Percentiles rank a stretch among this genome's conserved stretches.
phyloP scores from a whole-genome alignment of 257 asterid genomes.

The Nicotiana noctiflora region DNA sequence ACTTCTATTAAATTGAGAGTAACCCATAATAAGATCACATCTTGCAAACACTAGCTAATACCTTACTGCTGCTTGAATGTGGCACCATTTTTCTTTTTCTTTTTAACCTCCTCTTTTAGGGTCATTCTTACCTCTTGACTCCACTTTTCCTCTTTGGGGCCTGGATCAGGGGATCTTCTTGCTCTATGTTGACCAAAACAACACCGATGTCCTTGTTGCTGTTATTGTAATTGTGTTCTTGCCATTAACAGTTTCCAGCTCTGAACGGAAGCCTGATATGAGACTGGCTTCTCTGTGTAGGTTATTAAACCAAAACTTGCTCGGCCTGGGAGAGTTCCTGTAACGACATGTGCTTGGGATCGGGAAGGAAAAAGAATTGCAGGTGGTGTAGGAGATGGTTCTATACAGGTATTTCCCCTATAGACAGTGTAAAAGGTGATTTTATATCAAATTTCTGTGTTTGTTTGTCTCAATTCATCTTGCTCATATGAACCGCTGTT shows the following conservation, averaged over 20 bases:
- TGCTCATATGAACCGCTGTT: not conserved
- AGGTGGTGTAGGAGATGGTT: constrained; percentile 93
- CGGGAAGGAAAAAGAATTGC: constrained; percentile 82
- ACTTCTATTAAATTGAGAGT: not conserved
- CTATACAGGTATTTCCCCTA: constrained; percentile 60
- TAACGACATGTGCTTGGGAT: constrained; percentile 91
- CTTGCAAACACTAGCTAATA: not conserved
- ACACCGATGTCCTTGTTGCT: not conserved
- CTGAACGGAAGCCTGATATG: constrained; percentile 15
- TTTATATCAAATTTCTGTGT: not conserved
- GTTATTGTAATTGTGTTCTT: not conserved
- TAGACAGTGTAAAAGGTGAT: not conserved
- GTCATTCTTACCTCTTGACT: not conserved
- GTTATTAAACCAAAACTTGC: constrained; percentile 88
- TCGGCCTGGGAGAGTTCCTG: constrained; percentile 89
- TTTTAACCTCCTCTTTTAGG: not conserved
- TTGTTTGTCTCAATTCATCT: not conserved
- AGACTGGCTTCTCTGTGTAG: constrained; percentile 32
- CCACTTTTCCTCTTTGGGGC: not conserved
- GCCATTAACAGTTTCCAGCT: not conserved
- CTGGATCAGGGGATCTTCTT: not conserved
- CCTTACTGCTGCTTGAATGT: not conserved
- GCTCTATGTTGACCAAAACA: not conserved
- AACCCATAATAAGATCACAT: no score
- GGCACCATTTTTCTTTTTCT: not conserved